Conservation (phyloP, 208 protist genomes). For the Acanthamoeba lenticulata region DNA sequence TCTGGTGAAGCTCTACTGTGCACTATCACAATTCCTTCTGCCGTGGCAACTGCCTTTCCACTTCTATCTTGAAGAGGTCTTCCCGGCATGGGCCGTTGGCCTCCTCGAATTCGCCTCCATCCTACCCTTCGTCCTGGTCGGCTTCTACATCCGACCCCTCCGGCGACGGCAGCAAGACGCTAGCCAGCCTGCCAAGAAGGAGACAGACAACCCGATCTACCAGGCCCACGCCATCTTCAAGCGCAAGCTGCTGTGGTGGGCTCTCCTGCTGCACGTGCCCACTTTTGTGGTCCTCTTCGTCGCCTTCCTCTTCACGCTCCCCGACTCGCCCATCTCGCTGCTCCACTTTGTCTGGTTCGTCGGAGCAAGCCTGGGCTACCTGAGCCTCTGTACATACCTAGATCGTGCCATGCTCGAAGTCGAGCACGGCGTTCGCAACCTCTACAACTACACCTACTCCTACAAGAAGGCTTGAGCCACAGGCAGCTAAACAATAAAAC, state of each 20-base stretch:
- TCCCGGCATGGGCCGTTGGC: background rate
- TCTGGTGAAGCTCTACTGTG: conserved; percentile 47
- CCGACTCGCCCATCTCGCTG: background rate
- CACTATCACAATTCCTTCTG: conserved; percentile 5
- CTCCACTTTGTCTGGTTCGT: conserved; percentile 50
- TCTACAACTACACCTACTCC: conserved; percentile 59
- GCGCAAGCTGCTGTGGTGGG: background rate
- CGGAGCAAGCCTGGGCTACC: background rate
- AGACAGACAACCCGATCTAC: no score
- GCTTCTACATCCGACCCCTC: conserved; percentile 45
- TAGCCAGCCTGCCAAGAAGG: background rate
- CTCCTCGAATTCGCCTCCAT: conserved; percentile 28
- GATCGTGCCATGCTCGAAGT: conserved; percentile 27
- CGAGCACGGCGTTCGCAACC: conserved; percentile 36
- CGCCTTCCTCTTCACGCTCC: conserved; percentile 16
- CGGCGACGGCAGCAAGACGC: conserved; percentile 16
- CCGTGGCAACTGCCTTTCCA: conserved; percentile 47
- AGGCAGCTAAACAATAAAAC: background rate
- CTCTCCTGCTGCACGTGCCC: background rate
- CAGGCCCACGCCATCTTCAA: background rate
- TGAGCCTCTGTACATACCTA: background rate
- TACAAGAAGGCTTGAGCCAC: conserved; percentile 39
- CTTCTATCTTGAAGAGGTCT: conserved; percentile 43
- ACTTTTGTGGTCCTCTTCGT: background rate
- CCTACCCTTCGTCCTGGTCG: conserved; percentile 5